Conservation (phyloP, 2,329 filamentous ascomycete genomes). For the Epichloe scottii region DNA sequence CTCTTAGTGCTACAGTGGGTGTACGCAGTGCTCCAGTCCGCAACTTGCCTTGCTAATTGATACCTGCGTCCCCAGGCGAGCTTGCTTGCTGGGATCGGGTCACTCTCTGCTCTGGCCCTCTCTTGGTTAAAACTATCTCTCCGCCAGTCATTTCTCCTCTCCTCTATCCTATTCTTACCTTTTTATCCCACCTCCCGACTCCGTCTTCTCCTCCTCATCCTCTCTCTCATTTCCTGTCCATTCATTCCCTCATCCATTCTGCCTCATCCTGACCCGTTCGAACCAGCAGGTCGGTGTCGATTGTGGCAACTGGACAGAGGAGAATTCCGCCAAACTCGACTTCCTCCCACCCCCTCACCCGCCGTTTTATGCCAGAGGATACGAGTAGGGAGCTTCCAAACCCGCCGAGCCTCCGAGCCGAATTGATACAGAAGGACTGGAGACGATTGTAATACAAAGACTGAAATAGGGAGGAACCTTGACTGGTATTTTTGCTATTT, state of each 20-base stretch:
- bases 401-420: constrained; percentile 7
- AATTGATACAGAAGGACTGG: constrained; percentile 6
- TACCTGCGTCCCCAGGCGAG: neutral
- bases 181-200: constrained; percentile 24
- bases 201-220: constrained; percentile 28
- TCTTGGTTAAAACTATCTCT: constrained; percentile 28
- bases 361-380: constrained; percentile 15
- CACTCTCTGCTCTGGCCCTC: constrained; percentile 8
- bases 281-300: constrained; percentile 21
- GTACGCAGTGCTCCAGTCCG: neutral
- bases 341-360: constrained; percentile 10
- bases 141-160: constrained; percentile 44
- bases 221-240: constrained; percentile 30
- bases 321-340: constrained; percentile 17
- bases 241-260: constrained; percentile 41
- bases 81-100: constrained; percentile 4
- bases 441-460: constrained; percentile 9
- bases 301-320: constrained; percentile 20
- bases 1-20: neutral
- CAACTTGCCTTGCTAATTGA: neutral
- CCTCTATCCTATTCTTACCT: constrained; percentile 41
- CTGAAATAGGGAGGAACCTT: constrained; percentile 21
- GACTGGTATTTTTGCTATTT: constrained; percentile 26
- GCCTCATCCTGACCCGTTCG: constrained; percentile 32
- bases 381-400: constrained; percentile 16